A percentile compares a stretch with the other conserved stretches of the same genome.
phyloP scores from a whole-genome alignment of 1,139 yeast species.

The Suhomyces guaymorum region DNA sequence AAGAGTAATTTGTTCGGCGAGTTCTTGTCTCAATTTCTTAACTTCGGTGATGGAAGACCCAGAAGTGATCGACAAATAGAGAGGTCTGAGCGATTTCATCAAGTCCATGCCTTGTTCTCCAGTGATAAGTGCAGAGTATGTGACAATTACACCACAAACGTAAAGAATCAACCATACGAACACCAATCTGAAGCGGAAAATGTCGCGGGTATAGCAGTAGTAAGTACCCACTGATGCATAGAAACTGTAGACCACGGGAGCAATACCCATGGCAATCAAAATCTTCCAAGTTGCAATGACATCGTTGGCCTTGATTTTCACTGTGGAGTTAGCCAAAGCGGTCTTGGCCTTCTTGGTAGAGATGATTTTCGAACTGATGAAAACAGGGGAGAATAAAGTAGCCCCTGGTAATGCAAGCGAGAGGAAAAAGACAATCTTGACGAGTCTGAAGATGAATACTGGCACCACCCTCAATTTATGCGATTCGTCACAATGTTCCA shows the following conservation, averaged over 20 bases:
- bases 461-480: slow-evolving; percentile 29
- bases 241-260: slow-evolving; percentile 79
- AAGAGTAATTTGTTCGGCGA: slow-evolving; percentile 46
- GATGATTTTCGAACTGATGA: slow-evolving; percentile 37
- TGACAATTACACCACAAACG: slow-evolving; percentile 63
- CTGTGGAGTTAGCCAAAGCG: slow-evolving; percentile 45
- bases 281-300: slow-evolving; percentile 73
- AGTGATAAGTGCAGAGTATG: slow-evolving; percentile 83
- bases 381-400: slow-evolving; percentile 47
- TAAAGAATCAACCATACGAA: slow-evolving; percentile 52
- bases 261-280: slow-evolving; percentile 81
- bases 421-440: slow-evolving; percentile 35
- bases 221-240: slow-evolving; percentile 72
- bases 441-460: slow-evolving; percentile 30
- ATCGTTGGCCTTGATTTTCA: slow-evolving; percentile 48
- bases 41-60: slow-evolving; percentile 59
- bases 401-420: slow-evolving; percentile 45
- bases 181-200: slow-evolving; percentile 22
- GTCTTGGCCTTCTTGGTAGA: slow-evolving; percentile 40
- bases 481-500: slow-evolving; percentile 34
- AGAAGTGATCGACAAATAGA: slow-evolving; percentile 69
- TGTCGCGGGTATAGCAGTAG: slow-evolving; percentile 35
- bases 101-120: slow-evolving; percentile 95
- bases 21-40: slow-evolving; percentile 41
- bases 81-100: slow-evolving; percentile 78